Conservation (phyloP, 805 yeast genomes). For the Ogataea glucozyma region DNA sequence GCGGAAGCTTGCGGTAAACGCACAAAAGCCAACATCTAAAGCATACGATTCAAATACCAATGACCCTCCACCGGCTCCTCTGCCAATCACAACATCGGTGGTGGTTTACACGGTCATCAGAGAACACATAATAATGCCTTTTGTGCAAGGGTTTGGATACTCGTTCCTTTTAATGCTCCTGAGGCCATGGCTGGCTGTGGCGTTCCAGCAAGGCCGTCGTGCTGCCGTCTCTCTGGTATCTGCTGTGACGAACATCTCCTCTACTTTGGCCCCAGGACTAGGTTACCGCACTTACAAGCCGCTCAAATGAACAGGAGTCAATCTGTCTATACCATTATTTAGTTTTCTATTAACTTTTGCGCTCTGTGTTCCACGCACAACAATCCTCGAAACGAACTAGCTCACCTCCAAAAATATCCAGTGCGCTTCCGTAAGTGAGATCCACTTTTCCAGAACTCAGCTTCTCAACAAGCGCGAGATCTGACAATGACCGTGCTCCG, state of each 20-base stretch:
- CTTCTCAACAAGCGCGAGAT: slow-evolving; percentile 61
- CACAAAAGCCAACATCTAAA: slow-evolving; percentile 18
- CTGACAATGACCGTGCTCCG: slow-evolving; percentile 79
- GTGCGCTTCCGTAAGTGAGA: slow-evolving; percentile 87
- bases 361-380: slow-evolving; percentile 65
- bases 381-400: slow-evolving; percentile 76
- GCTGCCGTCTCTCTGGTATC: slow-evolving; percentile 24
- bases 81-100: slow-evolving; percentile 44
- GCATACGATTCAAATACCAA: slow-evolving; percentile 15
- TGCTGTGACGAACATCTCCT: slow-evolving; percentile 14
- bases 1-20: slow-evolving; percentile 35
- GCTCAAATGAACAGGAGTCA: slow-evolving; percentile 4
- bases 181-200: slow-evolving; percentile 37
- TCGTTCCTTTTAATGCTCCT: slow-evolving; percentile 38
- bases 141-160: slow-evolving; percentile 55
- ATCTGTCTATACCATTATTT: neutral
- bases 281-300: slow-evolving; percentile 8
- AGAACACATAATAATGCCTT: slow-evolving; percentile 57
- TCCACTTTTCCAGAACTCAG: slow-evolving; percentile 85
- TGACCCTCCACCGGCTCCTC: slow-evolving; percentile 8
- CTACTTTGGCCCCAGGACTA: slow-evolving; percentile 8
- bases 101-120: slow-evolving; percentile 49
- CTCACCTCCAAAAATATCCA: slow-evolving; percentile 92
- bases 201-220: slow-evolving; percentile 26
- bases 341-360: neutral